A percentile compares a stretch with the other conserved stretches of the same genome.
Conservation (phyloP, 495 filamentous ascomycete genomes). For the Aspergillus olivimuriae region DNA sequence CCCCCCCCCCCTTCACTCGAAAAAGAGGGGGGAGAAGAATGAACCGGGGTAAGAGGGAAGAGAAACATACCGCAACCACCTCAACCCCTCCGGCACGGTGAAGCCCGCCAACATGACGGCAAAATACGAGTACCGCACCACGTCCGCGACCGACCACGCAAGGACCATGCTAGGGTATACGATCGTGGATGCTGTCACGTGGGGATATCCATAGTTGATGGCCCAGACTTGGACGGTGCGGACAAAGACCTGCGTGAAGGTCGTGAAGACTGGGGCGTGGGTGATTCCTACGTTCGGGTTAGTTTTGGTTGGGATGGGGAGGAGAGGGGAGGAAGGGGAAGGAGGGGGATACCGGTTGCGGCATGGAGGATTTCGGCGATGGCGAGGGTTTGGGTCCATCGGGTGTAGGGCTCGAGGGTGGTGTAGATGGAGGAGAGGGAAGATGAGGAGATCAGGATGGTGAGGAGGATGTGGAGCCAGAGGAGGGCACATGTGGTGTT, state of each 20-base stretch:
- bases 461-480: slow-evolving; percentile 49
- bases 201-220: slow-evolving; percentile 38
- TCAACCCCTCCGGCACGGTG: slow-evolving; percentile 31
- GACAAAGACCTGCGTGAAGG: slow-evolving; percentile 46
- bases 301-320: slow-evolving; percentile 1
- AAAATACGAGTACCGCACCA: slow-evolving; percentile 48
- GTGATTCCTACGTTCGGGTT: slow-evolving; percentile 35
- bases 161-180: slow-evolving; percentile 44
- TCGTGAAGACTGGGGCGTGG: slow-evolving; percentile 46
- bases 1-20: not conserved
- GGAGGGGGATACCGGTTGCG: slow-evolving; percentile 34
- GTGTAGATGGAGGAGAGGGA: slow-evolving; percentile 13
- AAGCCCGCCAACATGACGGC: slow-evolving; percentile 24
- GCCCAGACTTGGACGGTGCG: slow-evolving; percentile 50
- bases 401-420: slow-evolving; percentile 23
- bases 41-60: not conserved
- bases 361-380: slow-evolving; percentile 33
- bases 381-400: slow-evolving; percentile 26
- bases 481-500: slow-evolving; percentile 61
- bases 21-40: not conserved
- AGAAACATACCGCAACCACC: slow-evolving; percentile 34
- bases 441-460: slow-evolving; percentile 4
- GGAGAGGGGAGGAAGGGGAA: not conserved
- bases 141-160: slow-evolving; percentile 47
- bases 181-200: slow-evolving; percentile 18